These are phyloP conservation scores for Periconia digitata DNA, from an alignment of 2,329 filamentous ascomycete genomes.

Conservation along the genomic window DNA sequence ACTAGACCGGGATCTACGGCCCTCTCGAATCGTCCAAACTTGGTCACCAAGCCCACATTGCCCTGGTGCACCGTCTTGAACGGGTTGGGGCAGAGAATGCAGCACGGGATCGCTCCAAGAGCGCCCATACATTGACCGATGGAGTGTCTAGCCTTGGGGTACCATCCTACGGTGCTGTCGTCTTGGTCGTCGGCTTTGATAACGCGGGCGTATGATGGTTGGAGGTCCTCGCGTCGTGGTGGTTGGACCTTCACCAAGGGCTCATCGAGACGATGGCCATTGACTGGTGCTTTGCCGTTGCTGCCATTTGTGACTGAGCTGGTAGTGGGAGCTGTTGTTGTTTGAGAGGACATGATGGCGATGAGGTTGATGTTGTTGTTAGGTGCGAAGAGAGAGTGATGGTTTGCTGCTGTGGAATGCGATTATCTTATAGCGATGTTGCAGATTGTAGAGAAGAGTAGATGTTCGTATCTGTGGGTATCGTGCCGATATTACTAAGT, in stretches of 20 bases:
- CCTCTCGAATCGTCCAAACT: conserved; percentile 92
- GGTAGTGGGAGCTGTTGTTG: conserved; percentile 8
- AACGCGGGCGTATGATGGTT: conserved; percentile 74
- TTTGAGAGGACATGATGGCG: conserved; percentile 2
- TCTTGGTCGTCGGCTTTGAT: conserved; percentile 66
- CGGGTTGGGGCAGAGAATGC: conserved; percentile 88
- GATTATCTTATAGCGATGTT: too few relatives aligned
- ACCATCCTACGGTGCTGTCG: conserved; percentile 78
- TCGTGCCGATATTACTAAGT: neutral
- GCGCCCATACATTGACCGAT: conserved; percentile 76
- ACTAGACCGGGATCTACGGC: conserved; percentile 96
- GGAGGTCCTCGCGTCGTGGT: conserved; percentile 79
- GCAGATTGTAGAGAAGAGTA: too few relatives aligned
- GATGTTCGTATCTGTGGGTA: neutral
- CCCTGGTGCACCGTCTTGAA: conserved; percentile 92
- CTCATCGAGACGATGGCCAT: conserved; percentile 20
- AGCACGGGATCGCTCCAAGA: conserved; percentile 86
- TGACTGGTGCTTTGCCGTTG: conserved; percentile 43
- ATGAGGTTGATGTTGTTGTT: conserved; percentile 19
- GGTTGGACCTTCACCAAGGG: conserved; percentile 67
- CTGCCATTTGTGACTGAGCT: conserved; percentile 28
- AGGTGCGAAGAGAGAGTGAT: neutral
- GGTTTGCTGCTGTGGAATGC: conserved; percentile 1
- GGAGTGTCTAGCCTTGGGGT: conserved; percentile 79
- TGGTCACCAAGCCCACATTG: conserved; percentile 92